Percentiles rank a stretch among this genome's conserved stretches.
Conservation (phyloP, 1,284 basidiomycete genomes). For the Xanthoconium separans region DNA sequence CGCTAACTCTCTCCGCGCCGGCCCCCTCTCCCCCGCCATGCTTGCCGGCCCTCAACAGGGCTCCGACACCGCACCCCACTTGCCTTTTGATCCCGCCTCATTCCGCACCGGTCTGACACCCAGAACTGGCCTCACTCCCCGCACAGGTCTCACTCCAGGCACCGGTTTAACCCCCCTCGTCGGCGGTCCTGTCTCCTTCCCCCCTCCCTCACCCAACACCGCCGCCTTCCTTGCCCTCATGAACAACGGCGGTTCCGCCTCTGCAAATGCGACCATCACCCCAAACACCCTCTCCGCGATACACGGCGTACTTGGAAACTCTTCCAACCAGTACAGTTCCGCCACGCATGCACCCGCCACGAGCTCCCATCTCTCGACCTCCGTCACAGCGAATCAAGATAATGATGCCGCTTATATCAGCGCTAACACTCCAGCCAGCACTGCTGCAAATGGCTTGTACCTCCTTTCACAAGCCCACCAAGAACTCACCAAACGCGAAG, state of each 20-base stretch:
- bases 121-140: constrained; percentile 72
- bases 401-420: constrained; percentile 42
- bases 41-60: constrained; percentile 77
- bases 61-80: constrained; percentile 35
- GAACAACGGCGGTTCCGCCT: constrained; percentile 61
- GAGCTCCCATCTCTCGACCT: constrained; percentile 31
- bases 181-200: constrained; percentile 72
- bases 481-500: constrained; percentile 93
- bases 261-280: constrained; percentile 77
- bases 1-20: constrained; percentile 79
- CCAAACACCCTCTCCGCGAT: constrained; percentile 87
- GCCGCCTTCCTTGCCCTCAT: constrained; percentile 93
- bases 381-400: constrained; percentile 35
- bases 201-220: constrained; percentile 86
- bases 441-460: constrained; percentile 89
- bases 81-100: constrained; percentile 71
- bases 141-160: constrained; percentile 79
- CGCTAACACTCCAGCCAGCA: constrained; percentile 49
- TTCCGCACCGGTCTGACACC: constrained; percentile 85
- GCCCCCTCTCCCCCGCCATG: constrained; percentile 94
- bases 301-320: constrained; percentile 62
- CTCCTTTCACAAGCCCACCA: constrained; percentile 92
- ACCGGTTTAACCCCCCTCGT: constrained; percentile 85
- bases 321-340: constrained; percentile 27
- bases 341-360: constrained; percentile 32